Base-by-base conservation (phyloP, 106 monocot species). In the Phalaenopsis aphrodite region DNA sequence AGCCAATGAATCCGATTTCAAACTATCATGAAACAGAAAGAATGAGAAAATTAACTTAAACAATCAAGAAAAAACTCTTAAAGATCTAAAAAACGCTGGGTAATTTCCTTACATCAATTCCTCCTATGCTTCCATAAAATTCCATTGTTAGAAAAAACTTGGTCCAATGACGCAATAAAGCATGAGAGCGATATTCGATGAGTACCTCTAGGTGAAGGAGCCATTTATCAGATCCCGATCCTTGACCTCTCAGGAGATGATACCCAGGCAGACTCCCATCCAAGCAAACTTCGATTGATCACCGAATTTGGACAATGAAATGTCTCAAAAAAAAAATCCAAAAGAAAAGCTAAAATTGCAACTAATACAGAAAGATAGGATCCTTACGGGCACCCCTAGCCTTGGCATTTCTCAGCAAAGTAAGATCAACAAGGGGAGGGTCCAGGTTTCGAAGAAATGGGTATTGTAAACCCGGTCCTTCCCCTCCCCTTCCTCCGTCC, bases 251-350 rank as follows among this genome's bases (percentile, higher is more conserved):
- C 42, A 86, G 87, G 12, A 93, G 76, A 82, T 96, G 91, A 82
- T 91, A 93, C 49, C 87, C 93, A 0, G 96, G 91, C 2, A 85
- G 56, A 30, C 88, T 93, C 69, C 93, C 96, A 86, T 96, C 96
- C 85, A 96, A 93, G 78, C 96, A 96, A 87, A 96, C 93, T 96
- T 64, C 74, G 78, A 87, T 71, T 76, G 81, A 24, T 39, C 72
- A 56, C 43, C 3, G 68, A 66, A 80, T 11, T 8, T 37, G 9
- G 30, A 46, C 16, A 43, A n/a, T 42, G 1, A 49, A 75, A 38
- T 56, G 41, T 8, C 78, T 5, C 5, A 36, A 58, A 41, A 19
- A 19, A 83, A 83, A 39, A 21, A 19, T 49, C 8, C 8, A 48
- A 47, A 48, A 21, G 18, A 49, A 14, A 76, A 46, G 3, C 21